Evolutionary conservation across 176 grass and related monocot genomes (phyloP), one percentile per base, ranked within the genome.

Genomic region (Oryza meridionalis): DNA sequence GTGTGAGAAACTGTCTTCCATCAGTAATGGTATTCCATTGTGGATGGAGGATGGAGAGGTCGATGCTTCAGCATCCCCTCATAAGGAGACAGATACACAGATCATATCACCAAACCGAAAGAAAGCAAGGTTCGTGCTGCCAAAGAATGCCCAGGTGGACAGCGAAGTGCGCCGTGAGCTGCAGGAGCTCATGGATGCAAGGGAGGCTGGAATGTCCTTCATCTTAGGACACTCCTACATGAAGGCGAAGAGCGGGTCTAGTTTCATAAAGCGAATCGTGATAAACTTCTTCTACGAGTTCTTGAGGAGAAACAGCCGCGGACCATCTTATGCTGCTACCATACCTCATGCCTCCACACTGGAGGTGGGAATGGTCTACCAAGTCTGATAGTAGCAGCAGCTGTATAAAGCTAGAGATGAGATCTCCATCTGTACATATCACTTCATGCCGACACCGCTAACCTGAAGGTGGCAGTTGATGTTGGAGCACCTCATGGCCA

Each of bases 301-400:
- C 82, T 77, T 99, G 91, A 85, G 93, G 84, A 92, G 92, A 77
- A 99, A 99, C 74, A 94, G 93, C 78, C 88, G 93, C 0, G 91
- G 96, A 3, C 91, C 93, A 1, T 45, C 81, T 0, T 99, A 99
- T 17, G 96, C 93, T 1, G 81, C 90, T 2, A 94, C 79, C 80
- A 99, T 99, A 77, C 96, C 91, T 4, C 89, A 99, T 62, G 96
- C 93, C 11, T 99, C 96, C 35, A 99, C 96, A 21, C 70, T 99
- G 83, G 96, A 99, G 85, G 96, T 99, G 7, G 96, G 93, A 67
- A 99, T 99, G 96, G 88, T 96, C 19, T 99, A 96, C 85, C 91
- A 95, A 66, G 91, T 99, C 15, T 98, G 91, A 98, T 55, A 80
- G 5, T 31, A 67, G 67, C 38, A 7, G 38, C 69, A 45, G 69